These are phyloP conservation scores for Xylariaceae sp. DNA, from an alignment of 2,329 filamentous ascomycete genomes.

Conservation along the genomic window DNA sequence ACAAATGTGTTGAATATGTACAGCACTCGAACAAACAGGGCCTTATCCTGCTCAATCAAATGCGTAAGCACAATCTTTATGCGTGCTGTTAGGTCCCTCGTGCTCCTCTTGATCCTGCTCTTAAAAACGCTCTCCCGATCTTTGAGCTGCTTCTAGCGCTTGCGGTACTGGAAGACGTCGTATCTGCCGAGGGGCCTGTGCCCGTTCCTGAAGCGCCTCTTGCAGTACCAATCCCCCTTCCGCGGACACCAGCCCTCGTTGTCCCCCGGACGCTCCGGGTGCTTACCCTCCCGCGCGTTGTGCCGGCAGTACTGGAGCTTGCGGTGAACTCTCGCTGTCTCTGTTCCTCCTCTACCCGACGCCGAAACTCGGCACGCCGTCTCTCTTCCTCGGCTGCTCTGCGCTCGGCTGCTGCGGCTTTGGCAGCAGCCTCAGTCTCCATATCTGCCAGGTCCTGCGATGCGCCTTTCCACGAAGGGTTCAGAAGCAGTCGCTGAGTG, in stretches of 20 bases:
- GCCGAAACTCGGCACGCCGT: conserved; percentile 73
- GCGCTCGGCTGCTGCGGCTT: conserved; percentile 79
- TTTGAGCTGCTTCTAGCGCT: conserved; percentile 48
- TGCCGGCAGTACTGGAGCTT: conserved; percentile 8
- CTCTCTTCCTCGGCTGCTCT: conserved; percentile 80
- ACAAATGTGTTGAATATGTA: conserved; percentile 17
- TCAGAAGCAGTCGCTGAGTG: conserved; percentile 89
- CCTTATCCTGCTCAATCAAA: background rate
- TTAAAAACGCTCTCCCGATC: conserved; percentile 56
- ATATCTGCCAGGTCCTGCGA: conserved; percentile 85
- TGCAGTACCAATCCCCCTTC: conserved; percentile 21
- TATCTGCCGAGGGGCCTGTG: conserved; percentile 32
- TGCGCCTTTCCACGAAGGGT: conserved; percentile 88
- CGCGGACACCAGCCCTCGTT: conserved; percentile 21
- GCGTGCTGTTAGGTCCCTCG: conserved; percentile 40
- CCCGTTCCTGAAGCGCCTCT: conserved; percentile 47
- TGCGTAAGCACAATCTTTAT: background rate
- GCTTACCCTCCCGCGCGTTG: conserved; percentile 22
- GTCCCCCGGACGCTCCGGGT: conserved; percentile 23
- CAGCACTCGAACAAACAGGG: background rate
- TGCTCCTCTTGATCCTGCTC: conserved; percentile 61
- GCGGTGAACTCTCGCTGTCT: conserved; percentile 50
- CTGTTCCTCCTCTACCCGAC: conserved; percentile 67
- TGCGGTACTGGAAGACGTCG: conserved; percentile 40
- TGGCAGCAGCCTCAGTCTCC: conserved; percentile 77